phyloP scores from a whole-genome alignment of 1,284 basidiomycete genomes.

The Albatrellus sp. region DNA sequence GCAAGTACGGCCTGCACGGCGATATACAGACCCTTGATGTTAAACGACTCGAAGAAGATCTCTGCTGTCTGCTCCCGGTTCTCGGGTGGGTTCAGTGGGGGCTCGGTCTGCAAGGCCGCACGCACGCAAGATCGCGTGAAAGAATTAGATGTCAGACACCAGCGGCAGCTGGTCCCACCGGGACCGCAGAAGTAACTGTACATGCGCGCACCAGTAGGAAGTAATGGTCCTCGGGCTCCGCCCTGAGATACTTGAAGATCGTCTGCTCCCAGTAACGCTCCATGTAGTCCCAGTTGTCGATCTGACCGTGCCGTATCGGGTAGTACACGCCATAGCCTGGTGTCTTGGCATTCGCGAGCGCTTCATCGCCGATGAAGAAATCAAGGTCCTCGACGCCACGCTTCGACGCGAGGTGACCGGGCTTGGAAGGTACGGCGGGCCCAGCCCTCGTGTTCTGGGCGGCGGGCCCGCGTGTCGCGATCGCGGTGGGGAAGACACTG shows the following conservation, averaged over 20 bases:
- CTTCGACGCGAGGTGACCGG: conserved; percentile 89
- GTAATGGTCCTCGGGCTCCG: conserved; percentile 98
- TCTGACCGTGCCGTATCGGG: conserved; percentile 96
- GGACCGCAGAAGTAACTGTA: too few species aligned
- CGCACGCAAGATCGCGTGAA: background rate
- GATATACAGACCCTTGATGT: conserved; percentile 96
- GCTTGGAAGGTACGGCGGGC: conserved; percentile 73
- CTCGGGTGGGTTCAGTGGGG: conserved; percentile 95
- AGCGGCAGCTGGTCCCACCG: too few species aligned
- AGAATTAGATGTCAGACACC: conserved; percentile 1
- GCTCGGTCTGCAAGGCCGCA: conserved; percentile 67
- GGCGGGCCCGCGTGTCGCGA: conserved; percentile 71
- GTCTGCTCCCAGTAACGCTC: conserved; percentile 99
- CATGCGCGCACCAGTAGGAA: conserved; percentile 75
- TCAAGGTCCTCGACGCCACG: conserved; percentile 98
- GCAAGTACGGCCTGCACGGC: conserved; percentile 99
- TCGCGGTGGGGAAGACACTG: conserved; percentile 93
- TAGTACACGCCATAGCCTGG: conserved; percentile 90
- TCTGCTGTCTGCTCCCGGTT: conserved; percentile 99
- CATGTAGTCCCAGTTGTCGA: conserved; percentile 99
- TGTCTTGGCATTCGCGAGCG: conserved; percentile 86
- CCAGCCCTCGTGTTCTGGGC: conserved; percentile 48
- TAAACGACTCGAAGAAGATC: conserved; percentile 99
- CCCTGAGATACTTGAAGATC: conserved; percentile 99
- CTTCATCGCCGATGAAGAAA: conserved; percentile 99